phyloP scores from a whole-genome alignment of 1,139 yeast species.

The Lodderomyces pseudojiufengensis region DNA sequence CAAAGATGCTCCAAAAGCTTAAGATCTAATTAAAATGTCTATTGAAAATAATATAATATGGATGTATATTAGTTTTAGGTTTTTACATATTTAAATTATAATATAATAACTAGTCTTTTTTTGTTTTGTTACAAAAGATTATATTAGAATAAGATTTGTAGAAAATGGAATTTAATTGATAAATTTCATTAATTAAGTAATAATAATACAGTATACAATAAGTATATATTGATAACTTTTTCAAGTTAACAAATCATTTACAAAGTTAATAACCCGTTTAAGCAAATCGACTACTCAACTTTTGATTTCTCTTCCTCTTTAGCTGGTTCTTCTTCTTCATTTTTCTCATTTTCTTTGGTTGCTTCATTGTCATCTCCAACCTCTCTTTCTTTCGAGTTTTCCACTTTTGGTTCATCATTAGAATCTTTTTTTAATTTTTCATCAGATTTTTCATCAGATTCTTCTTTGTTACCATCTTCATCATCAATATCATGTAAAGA shows the following conservation, averaged over 20 bases:
- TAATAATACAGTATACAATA: too few relatives aligned
- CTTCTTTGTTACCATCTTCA: not conserved
- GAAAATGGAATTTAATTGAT: too few relatives aligned
- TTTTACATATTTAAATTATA: not conserved
- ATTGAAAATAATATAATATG: too few relatives aligned
- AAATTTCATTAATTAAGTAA: too few relatives aligned
- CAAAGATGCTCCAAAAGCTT: conserved; percentile 92
- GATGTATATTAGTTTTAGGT: not conserved
- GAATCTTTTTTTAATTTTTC: too few relatives aligned
- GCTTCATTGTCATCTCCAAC: conserved; percentile 1
- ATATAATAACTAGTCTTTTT: not conserved
- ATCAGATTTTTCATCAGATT: not conserved
- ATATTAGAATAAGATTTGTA: too few relatives aligned
- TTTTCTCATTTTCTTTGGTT: conserved; percentile 1
- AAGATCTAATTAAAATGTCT: conserved; percentile 12
- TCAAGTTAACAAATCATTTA: too few relatives aligned
- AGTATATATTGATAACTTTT: too few relatives aligned
- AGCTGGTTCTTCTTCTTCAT: conserved; percentile 1
- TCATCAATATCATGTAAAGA: conserved; percentile 16
- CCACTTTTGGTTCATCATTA: too few relatives aligned
- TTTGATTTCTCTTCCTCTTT: not conserved
- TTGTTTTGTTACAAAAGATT: not conserved
- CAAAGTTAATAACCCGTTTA: too few relatives aligned
- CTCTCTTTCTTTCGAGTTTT: conserved; percentile 1
- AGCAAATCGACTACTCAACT: too few relatives aligned